These are phyloP conservation scores for Macrolepiota dolichaula DNA, from an alignment of 768 basidiomycete species.

Conservation along the genomic window DNA sequence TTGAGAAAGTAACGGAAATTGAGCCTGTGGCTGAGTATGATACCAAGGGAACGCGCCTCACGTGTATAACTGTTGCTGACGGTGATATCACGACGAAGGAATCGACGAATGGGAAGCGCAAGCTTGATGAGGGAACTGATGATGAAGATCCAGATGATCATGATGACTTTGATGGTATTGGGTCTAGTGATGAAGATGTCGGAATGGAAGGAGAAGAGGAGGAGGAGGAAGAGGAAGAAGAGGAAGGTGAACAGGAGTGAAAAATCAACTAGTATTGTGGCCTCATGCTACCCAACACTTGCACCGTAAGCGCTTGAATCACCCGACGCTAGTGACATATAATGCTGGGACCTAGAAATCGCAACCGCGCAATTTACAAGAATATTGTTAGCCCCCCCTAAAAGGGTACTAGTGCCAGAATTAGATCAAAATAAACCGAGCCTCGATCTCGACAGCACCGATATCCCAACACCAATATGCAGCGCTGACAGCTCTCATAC, in stretches of 20 bases:
- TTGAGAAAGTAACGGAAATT: conserved; percentile 31
- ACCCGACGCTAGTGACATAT: no score
- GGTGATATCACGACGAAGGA: conserved; percentile 18
- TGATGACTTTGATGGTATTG: conserved; percentile 19
- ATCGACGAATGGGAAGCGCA: conserved; percentile 22
- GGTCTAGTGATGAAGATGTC: conserved; percentile 9
- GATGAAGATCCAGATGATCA: conserved; percentile 19
- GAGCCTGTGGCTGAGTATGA: conserved; percentile 68
- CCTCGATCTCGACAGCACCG: no score
- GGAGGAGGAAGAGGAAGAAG: conserved; percentile 25
- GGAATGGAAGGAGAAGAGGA: conserved; percentile 22
- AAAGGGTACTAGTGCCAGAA: no score
- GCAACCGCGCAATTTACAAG: no score
- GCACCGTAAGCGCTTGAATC: no score
- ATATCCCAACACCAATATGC: no score
- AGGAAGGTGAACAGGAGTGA: conserved; percentile 24
- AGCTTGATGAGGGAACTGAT: conserved; percentile 18
- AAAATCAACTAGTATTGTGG: conserved; percentile 11
- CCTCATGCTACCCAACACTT: no score
- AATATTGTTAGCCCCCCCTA: no score
- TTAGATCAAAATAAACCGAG: no score
- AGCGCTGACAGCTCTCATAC: no score
- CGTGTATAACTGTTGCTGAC: conserved; percentile 49
- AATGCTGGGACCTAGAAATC: no score
- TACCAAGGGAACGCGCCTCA: conserved; percentile 82